phyloP scores from a whole-genome alignment of 768 basidiomycete genomes.

The Serendipita vermifera region DNA sequence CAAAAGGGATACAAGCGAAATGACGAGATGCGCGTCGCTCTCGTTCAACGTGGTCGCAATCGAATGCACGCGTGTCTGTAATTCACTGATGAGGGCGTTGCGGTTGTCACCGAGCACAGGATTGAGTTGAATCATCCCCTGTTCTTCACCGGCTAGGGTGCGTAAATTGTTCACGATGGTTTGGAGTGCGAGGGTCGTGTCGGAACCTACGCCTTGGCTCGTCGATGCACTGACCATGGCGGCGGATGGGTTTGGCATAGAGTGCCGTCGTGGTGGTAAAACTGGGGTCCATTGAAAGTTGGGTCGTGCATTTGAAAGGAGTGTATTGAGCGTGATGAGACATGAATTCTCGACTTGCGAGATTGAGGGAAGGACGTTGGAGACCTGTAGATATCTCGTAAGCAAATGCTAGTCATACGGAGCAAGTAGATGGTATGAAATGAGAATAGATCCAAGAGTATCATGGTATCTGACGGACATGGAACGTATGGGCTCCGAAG shows the following conservation, averaged over 20 bases:
- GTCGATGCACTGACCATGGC: conserved; percentile 21
- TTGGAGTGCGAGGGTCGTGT: conserved; percentile 34
- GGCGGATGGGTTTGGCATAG: conserved; percentile 36
- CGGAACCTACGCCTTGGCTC: conserved; percentile 8
- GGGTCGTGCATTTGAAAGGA: conserved; percentile 34
- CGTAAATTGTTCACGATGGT: conserved; percentile 53
- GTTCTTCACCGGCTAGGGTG: conserved; percentile 29
- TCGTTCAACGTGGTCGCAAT: conserved; percentile 32
- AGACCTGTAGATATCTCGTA: not conserved
- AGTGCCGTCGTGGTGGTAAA: conserved; percentile 46
- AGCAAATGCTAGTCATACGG: not conserved
- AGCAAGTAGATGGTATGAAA: too few relatives aligned
- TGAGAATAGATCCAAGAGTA: too few relatives aligned
- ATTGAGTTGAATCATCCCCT: conserved; percentile 35
- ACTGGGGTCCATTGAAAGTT: conserved; percentile 40
- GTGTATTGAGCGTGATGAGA: conserved; percentile 56
- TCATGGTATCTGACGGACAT: too few relatives aligned
- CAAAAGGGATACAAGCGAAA: conserved; percentile 55
- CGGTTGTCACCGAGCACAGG: conserved; percentile 29
- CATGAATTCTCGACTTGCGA: conserved; percentile 59
- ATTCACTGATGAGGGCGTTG: conserved; percentile 47
- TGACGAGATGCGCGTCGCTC: conserved; percentile 50
- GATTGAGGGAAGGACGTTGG: conserved; percentile 38
- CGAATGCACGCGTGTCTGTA: conserved; percentile 40
- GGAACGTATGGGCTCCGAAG: too few relatives aligned